Base-by-base conservation (phyloP, 768 basidiomycete genomes). In the Calocera viscosa region DNA sequence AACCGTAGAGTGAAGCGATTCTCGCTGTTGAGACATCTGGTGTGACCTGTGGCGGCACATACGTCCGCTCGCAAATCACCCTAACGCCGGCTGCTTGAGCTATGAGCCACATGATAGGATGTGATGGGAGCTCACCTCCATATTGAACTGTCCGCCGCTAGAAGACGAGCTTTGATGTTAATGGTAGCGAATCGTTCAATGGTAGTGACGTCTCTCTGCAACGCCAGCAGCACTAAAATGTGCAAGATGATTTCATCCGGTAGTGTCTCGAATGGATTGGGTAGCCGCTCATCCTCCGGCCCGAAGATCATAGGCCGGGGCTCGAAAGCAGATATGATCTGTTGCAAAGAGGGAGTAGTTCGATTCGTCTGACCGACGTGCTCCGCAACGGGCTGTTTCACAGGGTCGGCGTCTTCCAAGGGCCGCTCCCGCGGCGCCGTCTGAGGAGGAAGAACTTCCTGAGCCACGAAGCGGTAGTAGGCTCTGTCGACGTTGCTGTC, bases 171-270 rank as follows among this genome's bases (percentile, higher is more conserved):
- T 72, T 87, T 91, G 66, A 87, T 84, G 73, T 83, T 85, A 1
- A 89, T 84, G 22, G 76, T 71, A 0, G 84, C 93, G 72, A 96
- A 93, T 10, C 88, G 82, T 74, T 94, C 93, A 38, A 95, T 77
- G 26, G 84, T 75, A 1, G 82, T 80, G 1, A 82, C 79, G 71
- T 91, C 87, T 33, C 40, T 64, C 1, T 34, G 35, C 5, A 34
- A 32, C 26, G 69, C 67, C 41, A 95, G 78, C 68, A 80, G 80
- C 33, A 80, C 77, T n/a, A 94, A 76, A 65, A 94, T 81, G 41
- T 80, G 73, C 34, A 91, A 76, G 33, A 95, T 71, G 12, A 95
- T 72, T 74, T 96, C 94, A 38, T 88, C 84, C 5, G 94, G 94
- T 10, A 95, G 75, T 1, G 74, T 72, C 53, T 81, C 80, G 19